A percentile compares a stretch with the other conserved stretches of the same genome.
Evolutionary conservation across 1,139 yeast genomes (phyloP).

Genomic region (Saccharomycopsis crataegensis): DNA sequence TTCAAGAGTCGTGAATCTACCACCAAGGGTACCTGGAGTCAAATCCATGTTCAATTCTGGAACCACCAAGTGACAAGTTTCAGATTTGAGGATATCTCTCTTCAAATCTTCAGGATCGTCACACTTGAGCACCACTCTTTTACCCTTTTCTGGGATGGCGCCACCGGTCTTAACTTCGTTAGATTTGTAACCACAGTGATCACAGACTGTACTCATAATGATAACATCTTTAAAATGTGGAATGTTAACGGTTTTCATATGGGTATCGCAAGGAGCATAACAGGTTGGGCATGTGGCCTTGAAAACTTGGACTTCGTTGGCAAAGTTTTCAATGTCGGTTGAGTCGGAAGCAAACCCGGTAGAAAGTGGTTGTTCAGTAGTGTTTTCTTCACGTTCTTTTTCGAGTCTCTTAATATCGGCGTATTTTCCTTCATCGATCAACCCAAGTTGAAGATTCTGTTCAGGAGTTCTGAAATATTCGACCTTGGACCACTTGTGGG

Average conservation of each 20-base stretch:
- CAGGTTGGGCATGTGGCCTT: slow-evolving; percentile 91
- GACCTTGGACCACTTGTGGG: slow-evolving; percentile 84
- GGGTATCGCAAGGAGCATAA: slow-evolving; percentile 73
- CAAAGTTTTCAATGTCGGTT: slow-evolving; percentile 76
- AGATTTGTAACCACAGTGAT: slow-evolving; percentile 89
- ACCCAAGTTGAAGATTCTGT: slow-evolving; percentile 83
- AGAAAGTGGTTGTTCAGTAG: slow-evolving; percentile 22
- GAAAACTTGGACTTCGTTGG: slow-evolving; percentile 89
- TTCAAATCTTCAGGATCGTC: slow-evolving; percentile 92
- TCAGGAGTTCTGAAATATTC: slow-evolving; percentile 84
- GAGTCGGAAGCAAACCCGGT: slow-evolving; percentile 56
- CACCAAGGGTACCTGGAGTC: slow-evolving; percentile 96
- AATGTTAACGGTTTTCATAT: slow-evolving; percentile 93
- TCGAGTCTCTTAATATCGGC: slow-evolving; percentile 34
- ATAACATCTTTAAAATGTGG: slow-evolving; percentile 98
- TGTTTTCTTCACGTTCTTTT: slow-evolving; percentile 27
- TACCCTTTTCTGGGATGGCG: slow-evolving; percentile 82
- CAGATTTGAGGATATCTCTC: slow-evolving; percentile 90
- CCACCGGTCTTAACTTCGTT: slow-evolving; percentile 99
- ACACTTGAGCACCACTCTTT: slow-evolving; percentile 61
- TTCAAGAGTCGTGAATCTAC: slow-evolving; percentile 94
- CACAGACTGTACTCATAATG: slow-evolving; percentile 92
- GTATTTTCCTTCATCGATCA: slow-evolving; percentile 32
- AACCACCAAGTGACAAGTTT: slow-evolving; percentile 76
- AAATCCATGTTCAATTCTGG: slow-evolving; percentile 90